Evolutionary conservation across 2,329 filamentous ascomycete genomes (phyloP).

Genomic region (Beauveria scarabaeidicola): DNA sequence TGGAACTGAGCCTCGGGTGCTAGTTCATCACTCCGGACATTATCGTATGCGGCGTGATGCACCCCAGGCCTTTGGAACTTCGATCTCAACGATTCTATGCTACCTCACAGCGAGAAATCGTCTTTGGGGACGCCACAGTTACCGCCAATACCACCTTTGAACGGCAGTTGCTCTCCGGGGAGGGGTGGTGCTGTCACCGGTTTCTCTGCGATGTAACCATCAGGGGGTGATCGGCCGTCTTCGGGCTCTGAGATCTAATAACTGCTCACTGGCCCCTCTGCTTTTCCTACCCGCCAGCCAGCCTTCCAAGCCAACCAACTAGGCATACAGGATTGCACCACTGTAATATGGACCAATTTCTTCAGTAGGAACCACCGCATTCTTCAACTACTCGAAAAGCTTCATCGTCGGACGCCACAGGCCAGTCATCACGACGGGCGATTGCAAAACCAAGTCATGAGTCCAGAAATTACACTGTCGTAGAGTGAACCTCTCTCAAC

Average conservation of each 20-base stretch:
- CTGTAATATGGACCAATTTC: not conserved
- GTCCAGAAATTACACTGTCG: not conserved
- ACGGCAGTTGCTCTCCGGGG: conserved; percentile 10
- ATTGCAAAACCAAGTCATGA: not conserved
- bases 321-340: not conserved
- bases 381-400: no score
- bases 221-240: conserved; percentile 13
- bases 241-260: conserved; percentile 6
- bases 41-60: conserved; percentile 9
- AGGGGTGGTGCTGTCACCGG: conserved; percentile 13
- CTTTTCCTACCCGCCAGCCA: not conserved
- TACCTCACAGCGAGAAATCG: conserved; percentile 9
- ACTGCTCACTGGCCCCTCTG: not conserved
- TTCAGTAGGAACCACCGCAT: not conserved
- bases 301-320: not conserved
- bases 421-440: not conserved
- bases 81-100: conserved; percentile 10
- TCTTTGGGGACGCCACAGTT: conserved; percentile 6
- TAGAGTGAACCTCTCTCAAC: not conserved
- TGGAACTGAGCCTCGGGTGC: not conserved
- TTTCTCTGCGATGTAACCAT: conserved; percentile 20
- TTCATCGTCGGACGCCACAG: no score
- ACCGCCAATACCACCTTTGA: conserved; percentile 8
- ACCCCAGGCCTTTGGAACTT: conserved; percentile 11
- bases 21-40: not conserved